Evolutionary conservation across 306 rosid genomes (phyloP).

Genomic region (Rosa chinensis): DNA sequence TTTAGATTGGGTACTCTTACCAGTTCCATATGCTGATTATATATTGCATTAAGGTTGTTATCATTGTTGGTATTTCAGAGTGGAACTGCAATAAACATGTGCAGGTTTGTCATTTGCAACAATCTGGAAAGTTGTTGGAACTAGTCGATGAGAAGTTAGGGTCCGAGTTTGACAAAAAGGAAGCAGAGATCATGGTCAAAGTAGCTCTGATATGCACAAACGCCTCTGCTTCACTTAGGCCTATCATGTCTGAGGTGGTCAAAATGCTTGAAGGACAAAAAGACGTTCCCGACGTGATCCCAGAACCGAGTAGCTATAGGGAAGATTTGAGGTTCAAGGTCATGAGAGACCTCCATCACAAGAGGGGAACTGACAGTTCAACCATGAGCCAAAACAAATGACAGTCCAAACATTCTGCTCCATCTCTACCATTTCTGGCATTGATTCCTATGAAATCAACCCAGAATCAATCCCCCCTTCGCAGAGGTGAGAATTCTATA

Average conservation of each 20-base stretch:
- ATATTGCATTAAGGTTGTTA: not conserved
- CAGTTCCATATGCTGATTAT: not conserved
- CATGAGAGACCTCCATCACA: slow-evolving; percentile 57
- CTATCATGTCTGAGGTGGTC: slow-evolving; percentile 72
- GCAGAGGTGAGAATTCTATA: not conserved
- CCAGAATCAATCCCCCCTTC: slow-evolving; percentile 23
- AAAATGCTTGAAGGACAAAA: slow-evolving; percentile 61
- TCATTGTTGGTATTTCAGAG: not conserved
- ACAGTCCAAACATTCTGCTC: slow-evolving; percentile 35
- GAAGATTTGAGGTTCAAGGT: slow-evolving; percentile 75
- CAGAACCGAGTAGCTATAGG: slow-evolving; percentile 37
- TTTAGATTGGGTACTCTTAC: slow-evolving; percentile 54
- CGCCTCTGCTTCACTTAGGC: slow-evolving; percentile 57
- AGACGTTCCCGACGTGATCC: slow-evolving; percentile 43
- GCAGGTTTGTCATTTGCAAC: slow-evolving; percentile 66
- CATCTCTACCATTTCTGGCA: slow-evolving; percentile 31
- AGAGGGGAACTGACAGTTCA: slow-evolving; percentile 32
- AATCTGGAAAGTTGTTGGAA: slow-evolving; percentile 44
- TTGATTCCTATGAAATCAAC: slow-evolving; percentile 27
- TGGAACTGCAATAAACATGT: slow-evolving; percentile 1
- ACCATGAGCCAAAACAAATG: slow-evolving; percentile 38
- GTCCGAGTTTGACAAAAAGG: slow-evolving; percentile 32
- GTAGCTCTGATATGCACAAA: slow-evolving; percentile 65
- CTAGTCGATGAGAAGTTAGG: slow-evolving; percentile 61
- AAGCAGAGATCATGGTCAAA: slow-evolving; percentile 56